These are phyloP conservation scores for Acanthamoeba culbertsoni DNA, from an alignment of 208 protist species.

Conservation along the genomic window DNA sequence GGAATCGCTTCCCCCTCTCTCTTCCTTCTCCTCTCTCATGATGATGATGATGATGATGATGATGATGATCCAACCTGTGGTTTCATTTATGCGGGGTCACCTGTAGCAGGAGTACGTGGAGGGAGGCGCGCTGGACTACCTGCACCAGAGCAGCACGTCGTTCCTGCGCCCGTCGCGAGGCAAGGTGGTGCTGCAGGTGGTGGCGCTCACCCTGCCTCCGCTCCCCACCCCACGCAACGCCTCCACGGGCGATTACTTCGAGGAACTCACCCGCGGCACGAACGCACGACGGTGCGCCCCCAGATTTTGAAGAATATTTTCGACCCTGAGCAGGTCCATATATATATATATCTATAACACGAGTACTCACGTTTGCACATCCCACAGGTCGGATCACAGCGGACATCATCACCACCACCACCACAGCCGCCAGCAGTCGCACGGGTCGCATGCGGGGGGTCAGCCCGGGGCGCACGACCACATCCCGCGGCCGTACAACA, in stretches of 20 bases:
- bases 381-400: background rate
- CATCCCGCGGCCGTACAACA: background rate
- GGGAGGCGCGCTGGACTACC: background rate
- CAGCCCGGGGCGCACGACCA: background rate
- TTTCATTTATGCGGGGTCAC: too few relatives aligned
- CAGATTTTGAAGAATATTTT: background rate
- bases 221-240: background rate
- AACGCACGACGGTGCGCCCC: background rate
- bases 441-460: background rate
- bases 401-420: background rate
- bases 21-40: background rate
- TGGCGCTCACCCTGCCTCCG: background rate
- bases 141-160: background rate
- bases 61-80: background rate
- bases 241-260: background rate
- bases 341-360: too few relatives aligned
- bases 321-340: background rate
- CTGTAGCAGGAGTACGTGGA: background rate
- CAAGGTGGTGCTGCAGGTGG: slow-evolving; percentile 6
- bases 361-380: background rate
- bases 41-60: background rate
- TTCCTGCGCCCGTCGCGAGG: background rate
- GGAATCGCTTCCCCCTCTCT: background rate
- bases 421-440: background rate
- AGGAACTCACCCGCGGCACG: slow-evolving; percentile 9